Percentiles rank a stretch among this genome's conserved stretches.
Evolutionary conservation across 208 protist genomes (phyloP).

Genomic region (Angomonas deanei): DNA sequence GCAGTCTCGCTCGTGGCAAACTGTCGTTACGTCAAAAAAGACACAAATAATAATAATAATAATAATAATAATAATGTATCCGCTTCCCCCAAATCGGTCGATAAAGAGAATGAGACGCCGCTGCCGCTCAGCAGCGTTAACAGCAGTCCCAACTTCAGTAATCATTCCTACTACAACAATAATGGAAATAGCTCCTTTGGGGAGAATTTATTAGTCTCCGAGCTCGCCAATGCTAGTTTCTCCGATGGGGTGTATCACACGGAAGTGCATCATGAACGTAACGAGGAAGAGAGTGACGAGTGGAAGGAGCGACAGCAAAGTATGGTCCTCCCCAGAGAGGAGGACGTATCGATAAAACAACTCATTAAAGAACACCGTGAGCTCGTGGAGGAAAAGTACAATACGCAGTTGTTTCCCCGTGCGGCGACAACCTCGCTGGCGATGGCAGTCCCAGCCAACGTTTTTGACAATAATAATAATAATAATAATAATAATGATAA

Average conservation of each 20-base stretch:
- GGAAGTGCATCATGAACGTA: too few relatives aligned
- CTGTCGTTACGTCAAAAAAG: not conserved
- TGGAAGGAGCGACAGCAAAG: not conserved
- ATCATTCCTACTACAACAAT: constrained; percentile 1
- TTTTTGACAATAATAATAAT: not conserved
- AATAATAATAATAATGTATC: not conserved
- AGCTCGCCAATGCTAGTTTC: not conserved
- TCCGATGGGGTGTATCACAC: not conserved
- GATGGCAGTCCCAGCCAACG: not conserved
- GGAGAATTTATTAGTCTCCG: not conserved
- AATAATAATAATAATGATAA: constrained; percentile 1
- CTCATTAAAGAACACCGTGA: not conserved
- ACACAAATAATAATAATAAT: not conserved
- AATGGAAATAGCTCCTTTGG: not conserved
- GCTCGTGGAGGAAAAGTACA: not conserved
- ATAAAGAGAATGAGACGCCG: not conserved
- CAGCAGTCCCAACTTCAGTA: not conserved
- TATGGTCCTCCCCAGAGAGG: too few relatives aligned
- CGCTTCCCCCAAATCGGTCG: not conserved
- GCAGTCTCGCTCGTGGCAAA: not conserved
- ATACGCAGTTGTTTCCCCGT: not conserved
- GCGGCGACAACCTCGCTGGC: not conserved
- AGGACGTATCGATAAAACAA: not conserved
- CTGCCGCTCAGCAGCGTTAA: not conserved
- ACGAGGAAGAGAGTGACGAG: not conserved